These are phyloP conservation scores for Paracamarosporium sp. DNA, from an alignment of 2,329 filamentous ascomycete genomes.

Conservation along the genomic window DNA sequence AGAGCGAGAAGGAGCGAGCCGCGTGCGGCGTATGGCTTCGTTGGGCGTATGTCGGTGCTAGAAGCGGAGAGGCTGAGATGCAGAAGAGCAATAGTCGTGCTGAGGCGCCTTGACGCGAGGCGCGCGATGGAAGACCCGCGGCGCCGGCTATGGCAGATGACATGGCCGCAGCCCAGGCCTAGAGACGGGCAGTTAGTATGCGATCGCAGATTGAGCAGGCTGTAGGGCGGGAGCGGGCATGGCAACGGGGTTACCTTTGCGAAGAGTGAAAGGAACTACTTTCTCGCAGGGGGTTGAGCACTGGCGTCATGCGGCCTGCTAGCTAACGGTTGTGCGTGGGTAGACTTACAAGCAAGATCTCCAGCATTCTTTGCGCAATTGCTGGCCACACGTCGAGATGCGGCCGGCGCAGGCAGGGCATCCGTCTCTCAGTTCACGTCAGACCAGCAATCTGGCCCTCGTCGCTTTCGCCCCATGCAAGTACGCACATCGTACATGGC, in stretches of 20 bases:
- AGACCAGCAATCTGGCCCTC: conserved; percentile 4
- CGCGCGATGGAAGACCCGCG: conserved; percentile 23
- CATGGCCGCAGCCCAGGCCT: conserved; percentile 47
- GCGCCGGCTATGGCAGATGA: conserved; percentile 41
- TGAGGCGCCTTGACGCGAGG: conserved; percentile 32
- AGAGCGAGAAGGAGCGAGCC: conserved; percentile 20
- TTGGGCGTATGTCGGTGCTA: conserved; percentile 29
- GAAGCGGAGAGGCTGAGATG: conserved; percentile 35
- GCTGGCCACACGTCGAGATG: not conserved
- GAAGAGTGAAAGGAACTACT: conserved; percentile 30
- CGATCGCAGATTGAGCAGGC: conserved; percentile 1
- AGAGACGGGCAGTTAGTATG: conserved; percentile 28
- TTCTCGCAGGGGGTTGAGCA: conserved; percentile 36
- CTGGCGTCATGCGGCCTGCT: conserved; percentile 41
- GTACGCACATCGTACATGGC: conserved; percentile 5
- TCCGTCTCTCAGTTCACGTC: not conserved
- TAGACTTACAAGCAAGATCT: conserved; percentile 28
- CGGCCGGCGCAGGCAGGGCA: not conserved
- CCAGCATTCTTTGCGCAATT: conserved; percentile 20
- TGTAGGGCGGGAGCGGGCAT: conserved; percentile 21
- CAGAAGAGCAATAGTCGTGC: conserved; percentile 38
- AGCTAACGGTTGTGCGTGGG: conserved; percentile 19
- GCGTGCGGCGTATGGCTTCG: conserved; percentile 23
- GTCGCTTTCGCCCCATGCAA: not conserved
- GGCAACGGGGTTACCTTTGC: conserved; percentile 30